phyloP scores from a whole-genome alignment of 2,329 filamentous ascomycete species.

The Xylaria digitata region DNA sequence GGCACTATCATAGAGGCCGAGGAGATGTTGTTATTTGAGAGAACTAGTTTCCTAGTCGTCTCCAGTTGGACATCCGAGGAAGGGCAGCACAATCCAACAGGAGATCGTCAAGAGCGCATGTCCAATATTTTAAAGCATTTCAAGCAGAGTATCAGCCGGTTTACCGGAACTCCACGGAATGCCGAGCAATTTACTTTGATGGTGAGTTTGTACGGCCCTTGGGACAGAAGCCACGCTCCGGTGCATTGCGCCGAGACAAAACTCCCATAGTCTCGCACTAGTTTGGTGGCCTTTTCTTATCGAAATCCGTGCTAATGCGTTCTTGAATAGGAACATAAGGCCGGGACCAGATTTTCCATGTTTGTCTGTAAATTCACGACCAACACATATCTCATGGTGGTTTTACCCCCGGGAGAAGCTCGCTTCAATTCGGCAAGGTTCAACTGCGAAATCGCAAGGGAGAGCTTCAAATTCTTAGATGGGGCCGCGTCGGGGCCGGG shows the following conservation, averaged over 20 bases:
- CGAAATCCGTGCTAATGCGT: conserved; percentile 32
- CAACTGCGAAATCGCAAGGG: conserved; percentile 87
- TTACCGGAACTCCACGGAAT: conserved; percentile 82
- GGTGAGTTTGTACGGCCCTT: conserved; percentile 43
- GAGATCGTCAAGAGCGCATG: conserved; percentile 91
- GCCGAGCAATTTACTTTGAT: conserved; percentile 84
- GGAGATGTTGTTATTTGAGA: conserved; percentile 93
- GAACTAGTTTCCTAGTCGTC: conserved; percentile 96
- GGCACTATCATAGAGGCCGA: conserved; percentile 90
- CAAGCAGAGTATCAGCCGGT: conserved; percentile 84
- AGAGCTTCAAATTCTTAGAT: conserved; percentile 79
- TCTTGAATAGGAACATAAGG: conserved; percentile 72
- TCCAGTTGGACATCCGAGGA: conserved; percentile 84
- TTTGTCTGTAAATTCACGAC: conserved; percentile 96
- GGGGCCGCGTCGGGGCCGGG: conserved; percentile 55
- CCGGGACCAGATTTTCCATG: conserved; percentile 82
- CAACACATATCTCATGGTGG: conserved; percentile 95
- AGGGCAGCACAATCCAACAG: conserved; percentile 84
- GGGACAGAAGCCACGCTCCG: not conserved
- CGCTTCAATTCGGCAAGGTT: conserved; percentile 90
- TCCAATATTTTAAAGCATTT: conserved; percentile 99
- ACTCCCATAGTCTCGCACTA: not conserved
- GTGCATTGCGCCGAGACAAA: not conserved
- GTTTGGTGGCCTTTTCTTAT: not conserved
- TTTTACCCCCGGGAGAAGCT: conserved; percentile 90